Conservation (phyloP, 352 stramenopile genomes). For the Pythium brachiatum region DNA sequence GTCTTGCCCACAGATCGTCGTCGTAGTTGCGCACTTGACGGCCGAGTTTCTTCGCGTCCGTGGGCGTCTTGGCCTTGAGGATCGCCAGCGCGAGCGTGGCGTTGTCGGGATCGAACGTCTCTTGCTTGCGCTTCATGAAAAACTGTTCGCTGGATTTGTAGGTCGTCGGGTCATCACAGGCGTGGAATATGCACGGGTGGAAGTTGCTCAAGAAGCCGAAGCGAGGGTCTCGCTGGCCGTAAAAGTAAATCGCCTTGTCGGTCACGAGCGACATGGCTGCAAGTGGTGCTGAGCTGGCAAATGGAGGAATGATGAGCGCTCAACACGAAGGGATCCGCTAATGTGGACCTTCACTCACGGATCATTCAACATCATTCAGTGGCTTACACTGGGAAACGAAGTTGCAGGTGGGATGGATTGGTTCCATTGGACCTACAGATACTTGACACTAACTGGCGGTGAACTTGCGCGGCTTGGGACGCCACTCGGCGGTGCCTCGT, state of each 20-base stretch:
- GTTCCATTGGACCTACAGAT: not conserved
- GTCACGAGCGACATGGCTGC: constrained; percentile 26
- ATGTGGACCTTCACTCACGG: constrained; percentile 14
- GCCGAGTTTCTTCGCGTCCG: constrained; percentile 48
- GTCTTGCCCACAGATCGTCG: constrained; percentile 37
- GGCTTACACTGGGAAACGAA: too few relatives aligned
- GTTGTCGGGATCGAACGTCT: constrained; percentile 55
- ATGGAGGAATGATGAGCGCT: constrained; percentile 7
- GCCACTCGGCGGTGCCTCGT: constrained; percentile 60
- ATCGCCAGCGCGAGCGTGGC: constrained; percentile 38
- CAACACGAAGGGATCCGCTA: not conserved
- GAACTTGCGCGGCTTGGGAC: constrained; percentile 70
- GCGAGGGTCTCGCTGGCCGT: constrained; percentile 32
- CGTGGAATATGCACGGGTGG: constrained; percentile 47
- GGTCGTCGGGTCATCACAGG: constrained; percentile 22
- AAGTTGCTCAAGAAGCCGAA: constrained; percentile 69
- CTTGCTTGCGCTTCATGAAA: constrained; percentile 76
- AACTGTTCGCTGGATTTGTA: constrained; percentile 72
- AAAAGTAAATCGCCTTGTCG: constrained; percentile 53
- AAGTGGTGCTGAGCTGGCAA: not conserved
- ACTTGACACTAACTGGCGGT: constrained; percentile 11
- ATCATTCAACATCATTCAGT: not conserved
- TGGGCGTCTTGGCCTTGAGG: constrained; percentile 41
- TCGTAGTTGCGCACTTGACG: constrained; percentile 56
- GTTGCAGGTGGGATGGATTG: too few relatives aligned